Percentiles rank a stretch among this genome's conserved stretches.
Evolutionary conservation across 78 protist genomes (phyloP).

Genomic region (Fonticula alba): DNA sequence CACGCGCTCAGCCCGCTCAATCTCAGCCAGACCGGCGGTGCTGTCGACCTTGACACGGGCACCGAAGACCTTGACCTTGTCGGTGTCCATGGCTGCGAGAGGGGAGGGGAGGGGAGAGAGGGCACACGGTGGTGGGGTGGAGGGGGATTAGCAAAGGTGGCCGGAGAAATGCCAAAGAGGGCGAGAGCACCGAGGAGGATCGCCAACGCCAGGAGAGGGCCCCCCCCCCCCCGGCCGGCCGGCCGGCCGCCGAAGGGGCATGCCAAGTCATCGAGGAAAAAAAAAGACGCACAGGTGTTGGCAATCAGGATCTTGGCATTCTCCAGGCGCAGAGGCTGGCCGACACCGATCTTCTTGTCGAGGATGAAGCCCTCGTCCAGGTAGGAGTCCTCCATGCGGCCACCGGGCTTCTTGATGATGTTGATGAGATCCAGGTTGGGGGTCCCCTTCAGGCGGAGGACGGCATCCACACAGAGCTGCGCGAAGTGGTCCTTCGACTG

Average conservation of each 20-base stretch:
- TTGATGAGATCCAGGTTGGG: conserved; percentile 68
- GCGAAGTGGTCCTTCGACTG: conserved; percentile 79
- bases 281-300: no score
- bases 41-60: conserved; percentile 55
- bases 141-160: no score
- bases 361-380: conserved; percentile 85
- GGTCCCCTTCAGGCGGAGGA: conserved; percentile 49
- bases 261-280: no score
- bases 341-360: conserved; percentile 89
- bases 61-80: conserved; percentile 95
- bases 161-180: no score
- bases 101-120: no score
- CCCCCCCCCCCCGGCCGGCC: no score
- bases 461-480: conserved; percentile 83
- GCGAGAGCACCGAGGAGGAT: no score
- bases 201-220: no score
- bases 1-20: conserved; percentile 83
- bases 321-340: conserved; percentile 78
- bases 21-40: conserved; percentile 59
- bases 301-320: conserved; percentile 85
- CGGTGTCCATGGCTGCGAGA: conserved; percentile 99
- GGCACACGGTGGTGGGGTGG: no score
- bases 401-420: conserved; percentile 86
- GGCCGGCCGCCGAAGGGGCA: no score
- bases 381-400: conserved; percentile 71